Conservation (phyloP, 2,329 filamentous ascomycete genomes). For the Sclerotinia nivalis region DNA sequence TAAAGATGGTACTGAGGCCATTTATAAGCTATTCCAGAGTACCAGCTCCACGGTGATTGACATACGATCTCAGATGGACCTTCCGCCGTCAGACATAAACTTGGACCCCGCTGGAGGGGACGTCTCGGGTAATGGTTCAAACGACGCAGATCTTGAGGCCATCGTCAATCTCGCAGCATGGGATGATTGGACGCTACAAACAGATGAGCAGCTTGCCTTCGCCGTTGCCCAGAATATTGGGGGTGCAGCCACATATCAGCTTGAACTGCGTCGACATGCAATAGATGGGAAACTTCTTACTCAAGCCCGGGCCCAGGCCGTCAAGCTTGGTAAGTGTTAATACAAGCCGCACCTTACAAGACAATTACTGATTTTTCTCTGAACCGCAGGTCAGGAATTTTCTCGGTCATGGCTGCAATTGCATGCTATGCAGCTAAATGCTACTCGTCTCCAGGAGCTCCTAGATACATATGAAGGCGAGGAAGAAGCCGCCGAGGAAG, state of each 20-base stretch:
- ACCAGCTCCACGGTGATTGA: not conserved
- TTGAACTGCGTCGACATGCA: slow-evolving; percentile 6
- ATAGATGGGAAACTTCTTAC: slow-evolving; percentile 10
- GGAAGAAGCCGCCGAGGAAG: not conserved
- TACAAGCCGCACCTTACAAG: no score
- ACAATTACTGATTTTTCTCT: not conserved
- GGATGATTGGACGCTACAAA: slow-evolving; percentile 2
- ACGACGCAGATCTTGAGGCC: not conserved
- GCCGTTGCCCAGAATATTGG: not conserved
- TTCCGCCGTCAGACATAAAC: not conserved
- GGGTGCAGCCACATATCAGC: not conserved
- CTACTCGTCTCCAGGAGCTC: not conserved
- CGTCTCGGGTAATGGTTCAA: not conserved
- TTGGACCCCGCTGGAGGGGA: not conserved
- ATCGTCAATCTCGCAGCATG: slow-evolving; percentile 2
- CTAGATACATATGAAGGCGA: not conserved
- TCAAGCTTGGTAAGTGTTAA: not conserved
- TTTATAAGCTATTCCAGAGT: not conserved
- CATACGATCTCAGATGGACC: not conserved
- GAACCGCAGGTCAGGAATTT: not conserved
- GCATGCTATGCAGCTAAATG: not conserved
- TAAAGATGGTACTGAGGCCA: not conserved
- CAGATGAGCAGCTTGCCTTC: not conserved
- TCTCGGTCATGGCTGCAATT: not conserved
- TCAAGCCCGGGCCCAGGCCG: not conserved